These are phyloP conservation scores for Malassezia japonica DNA, from an alignment of 1,284 basidiomycete genomes.

Conservation along the genomic window DNA sequence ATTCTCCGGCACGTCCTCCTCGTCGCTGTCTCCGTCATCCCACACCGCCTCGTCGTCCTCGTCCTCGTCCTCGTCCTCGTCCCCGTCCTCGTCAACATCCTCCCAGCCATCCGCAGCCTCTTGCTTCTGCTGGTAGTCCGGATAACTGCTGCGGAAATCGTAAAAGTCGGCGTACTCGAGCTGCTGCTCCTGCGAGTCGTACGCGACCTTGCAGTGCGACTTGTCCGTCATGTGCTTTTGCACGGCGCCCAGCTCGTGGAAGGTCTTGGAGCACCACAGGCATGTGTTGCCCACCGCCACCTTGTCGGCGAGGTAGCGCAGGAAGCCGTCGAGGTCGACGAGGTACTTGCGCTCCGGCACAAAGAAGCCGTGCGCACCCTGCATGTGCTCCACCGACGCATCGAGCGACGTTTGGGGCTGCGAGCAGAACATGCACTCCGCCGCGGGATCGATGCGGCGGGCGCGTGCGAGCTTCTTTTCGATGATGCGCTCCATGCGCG, in stretches of 20 bases:
- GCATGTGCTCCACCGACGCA: conserved; percentile 78
- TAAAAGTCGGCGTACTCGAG: conserved; percentile 88
- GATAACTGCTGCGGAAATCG: conserved; percentile 76
- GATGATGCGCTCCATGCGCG: conserved; percentile 35
- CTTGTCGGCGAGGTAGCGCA: conserved; percentile 84
- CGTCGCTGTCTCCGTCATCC: not conserved
- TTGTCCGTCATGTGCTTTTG: conserved; percentile 47
- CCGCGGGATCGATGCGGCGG: conserved; percentile 32
- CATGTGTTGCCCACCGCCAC: conserved; percentile 85
- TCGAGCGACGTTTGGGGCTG: conserved; percentile 52
- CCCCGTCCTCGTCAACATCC: conserved; percentile 25
- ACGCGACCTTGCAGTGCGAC: conserved; percentile 85
- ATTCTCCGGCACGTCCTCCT: conserved; percentile 5
- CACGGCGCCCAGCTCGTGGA: conserved; percentile 34
- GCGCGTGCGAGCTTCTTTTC: conserved; percentile 38
- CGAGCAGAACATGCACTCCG: conserved; percentile 67
- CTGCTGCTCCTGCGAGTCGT: conserved; percentile 68
- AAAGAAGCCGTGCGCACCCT: conserved; percentile 79
- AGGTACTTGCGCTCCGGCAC: conserved; percentile 88
- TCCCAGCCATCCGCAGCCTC: conserved; percentile 44
- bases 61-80: conserved; percentile 16
- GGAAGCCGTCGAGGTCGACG: conserved; percentile 68
- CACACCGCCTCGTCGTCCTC: conserved; percentile 12
- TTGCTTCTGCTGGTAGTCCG: conserved; percentile 49
- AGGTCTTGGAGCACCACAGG: conserved; percentile 61